Conservation (phyloP, 345 rosid genomes). For the Rhodamnia argentea region DNA sequence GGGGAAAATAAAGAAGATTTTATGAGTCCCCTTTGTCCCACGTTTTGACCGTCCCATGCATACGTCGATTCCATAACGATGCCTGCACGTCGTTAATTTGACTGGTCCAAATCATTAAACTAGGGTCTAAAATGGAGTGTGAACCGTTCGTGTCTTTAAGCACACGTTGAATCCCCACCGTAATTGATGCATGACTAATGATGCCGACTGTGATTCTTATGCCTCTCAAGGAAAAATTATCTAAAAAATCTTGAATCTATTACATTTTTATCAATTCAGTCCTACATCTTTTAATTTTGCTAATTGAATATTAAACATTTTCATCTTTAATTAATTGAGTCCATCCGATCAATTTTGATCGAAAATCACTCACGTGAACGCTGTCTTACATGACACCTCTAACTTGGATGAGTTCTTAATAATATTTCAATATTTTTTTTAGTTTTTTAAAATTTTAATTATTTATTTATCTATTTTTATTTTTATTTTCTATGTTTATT, state of each 20-base stretch:
- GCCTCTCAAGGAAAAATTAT: neutral
- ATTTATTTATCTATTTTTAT: no score
- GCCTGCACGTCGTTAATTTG: neutral
- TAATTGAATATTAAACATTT: no score
- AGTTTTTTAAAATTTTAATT: neutral
- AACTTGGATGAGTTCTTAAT: no score
- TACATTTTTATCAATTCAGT: rapidly evolving
- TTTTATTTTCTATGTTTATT: no score
- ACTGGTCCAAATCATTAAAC: neutral
- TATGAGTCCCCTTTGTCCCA: neutral
- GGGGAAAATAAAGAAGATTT: neutral
- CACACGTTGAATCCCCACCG: no score
- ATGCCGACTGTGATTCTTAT: neutral
- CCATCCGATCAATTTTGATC: no score
- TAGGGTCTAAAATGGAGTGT: neutral
- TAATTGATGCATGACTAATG: neutral
- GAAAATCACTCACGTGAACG: rapidly evolving
- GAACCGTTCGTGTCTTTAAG: neutral
- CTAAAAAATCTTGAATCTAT: neutral
- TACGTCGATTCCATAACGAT: neutral
- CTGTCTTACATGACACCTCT: no score
- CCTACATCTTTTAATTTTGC: rapidly evolving
- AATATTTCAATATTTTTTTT: neutral
- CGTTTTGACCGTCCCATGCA: neutral
- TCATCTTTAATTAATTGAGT: no score